Evolutionary conservation across 345 rosid genomes (phyloP).

Genomic region (Ailanthus altissimus): DNA sequence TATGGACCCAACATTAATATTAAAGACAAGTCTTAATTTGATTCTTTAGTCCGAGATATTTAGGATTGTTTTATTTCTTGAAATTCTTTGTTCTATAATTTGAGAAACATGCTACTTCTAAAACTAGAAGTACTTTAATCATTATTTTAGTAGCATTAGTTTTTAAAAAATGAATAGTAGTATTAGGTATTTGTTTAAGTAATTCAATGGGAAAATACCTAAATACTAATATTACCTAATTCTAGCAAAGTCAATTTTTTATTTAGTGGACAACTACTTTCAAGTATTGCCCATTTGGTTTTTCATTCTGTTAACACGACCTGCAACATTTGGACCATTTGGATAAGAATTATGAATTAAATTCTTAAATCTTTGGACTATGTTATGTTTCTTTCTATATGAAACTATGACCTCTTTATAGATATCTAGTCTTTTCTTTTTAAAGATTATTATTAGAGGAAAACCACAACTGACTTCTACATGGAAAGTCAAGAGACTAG

Average conservation of each 20-base stretch:
- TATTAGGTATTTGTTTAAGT: background rate
- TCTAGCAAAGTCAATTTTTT: background rate
- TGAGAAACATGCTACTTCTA: background rate
- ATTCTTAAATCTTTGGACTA: background rate
- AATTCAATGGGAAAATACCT: background rate
- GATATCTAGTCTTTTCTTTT: too few species aligned
- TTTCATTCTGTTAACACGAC: background rate
- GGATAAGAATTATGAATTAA: background rate
- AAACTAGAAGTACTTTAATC: background rate
- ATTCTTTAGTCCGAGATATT: background rate
- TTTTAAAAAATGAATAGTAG: background rate
- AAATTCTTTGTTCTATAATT: background rate
- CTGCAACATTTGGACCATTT: background rate
- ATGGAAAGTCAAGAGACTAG: too few species aligned
- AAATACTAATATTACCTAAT: background rate
- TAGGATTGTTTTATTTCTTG: conserved; percentile 1
- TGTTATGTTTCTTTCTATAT: background rate
- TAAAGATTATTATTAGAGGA: too few species aligned
- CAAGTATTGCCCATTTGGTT: background rate
- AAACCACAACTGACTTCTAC: too few species aligned
- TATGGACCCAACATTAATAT: too few species aligned
- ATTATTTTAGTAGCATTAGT: background rate
- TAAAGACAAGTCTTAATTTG: background rate
- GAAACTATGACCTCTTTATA: background rate
- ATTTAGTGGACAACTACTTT: background rate